Evolutionary conservation across 345 rosid genomes (phyloP), one percentile per base, ranked within the genome.

Genomic region (Euphorbia tirucalli): DNA sequence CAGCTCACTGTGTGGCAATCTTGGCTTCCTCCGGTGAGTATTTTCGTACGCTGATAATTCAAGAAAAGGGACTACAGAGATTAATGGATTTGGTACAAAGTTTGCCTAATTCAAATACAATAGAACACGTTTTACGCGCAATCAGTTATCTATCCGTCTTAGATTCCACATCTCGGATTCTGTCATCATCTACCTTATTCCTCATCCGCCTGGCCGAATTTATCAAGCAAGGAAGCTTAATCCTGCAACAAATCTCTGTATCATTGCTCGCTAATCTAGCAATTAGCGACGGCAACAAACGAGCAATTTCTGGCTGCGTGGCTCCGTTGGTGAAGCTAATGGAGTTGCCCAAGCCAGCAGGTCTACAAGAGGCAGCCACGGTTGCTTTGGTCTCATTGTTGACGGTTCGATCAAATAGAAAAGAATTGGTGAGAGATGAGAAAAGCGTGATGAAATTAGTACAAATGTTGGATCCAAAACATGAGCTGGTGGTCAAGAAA

Each of bases 271-370:
- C 86, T 14, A 85, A 79, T 11, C 28, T 91, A 52, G 69, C 83
- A 27, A 61, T 85, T 37, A 88, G 93, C 46, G 93, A 89, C 32
- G 93, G 90, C 0, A 89, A 91, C 77, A 91, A 91, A 74, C 78
- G 97, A 66, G 97, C 95, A 0, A 73, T 91, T 15, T 63, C 83
- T 0, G 83, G 85, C 65, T 89, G 89, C 49, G 78, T 85, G 85
- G 69, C 75, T 16, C 81, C 89, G n/a, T 67, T 92, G 73, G 74
- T 92, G 44, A 80, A 80, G 77, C 60, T 92, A 58, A 89, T 88
- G 84, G 93, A 87, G 70, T 84, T 81, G 30, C 87, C 91, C 0
- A 91, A 91, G 85, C 91, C 97, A 18, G 90, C 78, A 49, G 91
- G 95, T 27, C 39, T 91, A 71, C 93, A 91, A 55, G 97, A 91